These are phyloP conservation scores for Colletotrichum sp. DNA, from an alignment of 2,329 filamentous ascomycete species.

Conservation along the genomic window DNA sequence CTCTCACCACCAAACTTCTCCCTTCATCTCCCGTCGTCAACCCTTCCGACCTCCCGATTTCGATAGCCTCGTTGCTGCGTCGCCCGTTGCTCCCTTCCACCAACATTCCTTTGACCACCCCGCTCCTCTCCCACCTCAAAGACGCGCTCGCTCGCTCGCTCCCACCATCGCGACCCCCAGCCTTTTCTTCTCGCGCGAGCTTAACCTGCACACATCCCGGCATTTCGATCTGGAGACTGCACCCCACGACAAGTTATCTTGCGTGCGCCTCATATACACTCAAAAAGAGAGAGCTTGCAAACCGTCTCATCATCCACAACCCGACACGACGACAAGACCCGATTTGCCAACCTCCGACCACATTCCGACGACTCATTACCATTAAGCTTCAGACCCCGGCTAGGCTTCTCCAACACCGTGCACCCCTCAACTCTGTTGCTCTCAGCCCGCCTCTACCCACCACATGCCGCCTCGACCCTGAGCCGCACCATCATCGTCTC, in stretches of 20 bases:
- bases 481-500: conserved; percentile 18
- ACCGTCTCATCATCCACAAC: background rate
- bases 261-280: background rate
- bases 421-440: conserved; percentile 21
- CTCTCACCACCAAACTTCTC: background rate
- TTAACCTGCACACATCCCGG: conserved; percentile 3
- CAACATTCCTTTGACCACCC: conserved; percentile 2
- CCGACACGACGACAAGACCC: background rate
- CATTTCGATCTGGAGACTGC: conserved; percentile 1
- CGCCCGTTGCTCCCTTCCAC: conserved; percentile 6
- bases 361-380: background rate
- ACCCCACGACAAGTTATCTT: background rate
- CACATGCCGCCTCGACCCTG: conserved; percentile 9
- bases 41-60: background rate
- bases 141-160: background rate
- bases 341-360: conserved; percentile 4
- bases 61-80: conserved; percentile 1
- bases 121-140: background rate
- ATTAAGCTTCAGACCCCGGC: conserved; percentile 10
- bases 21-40: background rate
- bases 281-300: background rate
- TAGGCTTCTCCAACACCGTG: conserved; percentile 6
- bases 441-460: conserved; percentile 17
- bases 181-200: background rate
- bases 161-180: background rate